Conservation (phyloP, 2,329 filamentous ascomycete genomes). For the Lachnellula arida region DNA sequence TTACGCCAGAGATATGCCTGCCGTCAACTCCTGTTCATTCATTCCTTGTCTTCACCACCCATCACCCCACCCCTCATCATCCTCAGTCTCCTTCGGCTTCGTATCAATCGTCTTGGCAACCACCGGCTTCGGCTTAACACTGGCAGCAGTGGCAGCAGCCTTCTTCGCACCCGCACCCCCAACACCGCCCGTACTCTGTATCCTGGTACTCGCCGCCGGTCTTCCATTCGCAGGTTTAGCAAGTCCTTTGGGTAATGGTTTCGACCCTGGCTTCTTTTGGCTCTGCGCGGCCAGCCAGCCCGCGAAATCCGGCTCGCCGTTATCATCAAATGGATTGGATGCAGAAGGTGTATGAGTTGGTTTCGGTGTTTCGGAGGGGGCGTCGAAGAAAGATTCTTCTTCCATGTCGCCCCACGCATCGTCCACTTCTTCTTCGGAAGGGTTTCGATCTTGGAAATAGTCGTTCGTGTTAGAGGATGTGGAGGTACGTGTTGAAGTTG, state of each 20-base stretch:
- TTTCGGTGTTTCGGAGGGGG: slow-evolving; percentile 20
- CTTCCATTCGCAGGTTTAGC: slow-evolving; percentile 48
- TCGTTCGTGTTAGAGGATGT: slow-evolving; percentile 44
- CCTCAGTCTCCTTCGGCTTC: slow-evolving; percentile 56
- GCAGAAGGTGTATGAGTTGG: slow-evolving; percentile 32
- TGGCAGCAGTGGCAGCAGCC: slow-evolving; percentile 12
- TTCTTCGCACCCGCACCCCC: slow-evolving; percentile 29
- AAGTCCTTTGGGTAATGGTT: slow-evolving; percentile 78
- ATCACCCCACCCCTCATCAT: slow-evolving; percentile 60
- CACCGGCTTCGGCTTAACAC: slow-evolving; percentile 39
- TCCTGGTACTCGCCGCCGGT: slow-evolving; percentile 35
- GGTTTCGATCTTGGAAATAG: slow-evolving; percentile 51
- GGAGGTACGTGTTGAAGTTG: slow-evolving; percentile 41
- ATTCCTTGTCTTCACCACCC: slow-evolving; percentile 45
- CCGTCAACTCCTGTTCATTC: background rate
- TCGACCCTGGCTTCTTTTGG: slow-evolving; percentile 57
- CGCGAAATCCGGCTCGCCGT: slow-evolving; percentile 89
- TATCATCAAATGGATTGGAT: slow-evolving; percentile 65
- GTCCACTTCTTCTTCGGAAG: slow-evolving; percentile 52
- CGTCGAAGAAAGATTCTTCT: slow-evolving; percentile 46
- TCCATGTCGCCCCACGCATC: slow-evolving; percentile 64
- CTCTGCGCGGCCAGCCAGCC: slow-evolving; percentile 90
- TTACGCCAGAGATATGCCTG: background rate
- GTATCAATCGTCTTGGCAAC: slow-evolving; percentile 63
- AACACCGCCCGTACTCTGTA: slow-evolving; percentile 33